These are phyloP conservation scores for Phytophthora tubulina DNA, from an alignment of 352 stramenopile genomes.

Conservation along the genomic window DNA sequence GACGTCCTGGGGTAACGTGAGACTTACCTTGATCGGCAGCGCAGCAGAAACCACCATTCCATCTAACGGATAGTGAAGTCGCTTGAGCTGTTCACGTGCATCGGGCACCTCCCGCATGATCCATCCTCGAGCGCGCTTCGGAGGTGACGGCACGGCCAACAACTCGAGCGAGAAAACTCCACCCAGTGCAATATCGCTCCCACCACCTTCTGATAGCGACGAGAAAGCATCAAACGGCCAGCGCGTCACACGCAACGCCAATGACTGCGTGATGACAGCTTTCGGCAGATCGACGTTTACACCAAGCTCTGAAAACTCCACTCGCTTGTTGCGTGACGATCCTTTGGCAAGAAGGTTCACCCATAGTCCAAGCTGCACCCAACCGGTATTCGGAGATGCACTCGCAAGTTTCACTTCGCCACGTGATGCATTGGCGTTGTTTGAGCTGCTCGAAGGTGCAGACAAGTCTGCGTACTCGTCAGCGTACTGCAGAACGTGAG, in stretches of 20 bases:
- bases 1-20: conserved; percentile 61
- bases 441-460: conserved; percentile 18
- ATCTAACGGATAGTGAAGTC: conserved; percentile 79
- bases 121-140: conserved; percentile 78
- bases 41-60: conserved; percentile 76
- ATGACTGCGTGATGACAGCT: conserved; percentile 79
- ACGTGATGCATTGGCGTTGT: conserved; percentile 40
- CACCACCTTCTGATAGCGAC: conserved; percentile 17
- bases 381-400: conserved; percentile 42
- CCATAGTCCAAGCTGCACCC: conserved; percentile 74
- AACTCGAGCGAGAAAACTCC: conserved; percentile 78
- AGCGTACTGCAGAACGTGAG: conserved; percentile 75
- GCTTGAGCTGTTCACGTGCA: conserved; percentile 64
- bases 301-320: conserved; percentile 77
- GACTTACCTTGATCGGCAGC: conserved; percentile 70
- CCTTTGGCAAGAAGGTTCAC: conserved; percentile 81
- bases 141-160: conserved; percentile 68
- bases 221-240: conserved; percentile 70
- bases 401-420: conserved; percentile 80
- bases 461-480: conserved; percentile 76
- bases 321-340: conserved; percentile 76
- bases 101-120: conserved; percentile 78
- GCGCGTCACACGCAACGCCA: conserved; percentile 70
- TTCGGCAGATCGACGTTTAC: conserved; percentile 81
- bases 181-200: conserved; percentile 58